Conservation (phyloP, 352 stramenopile genomes). For the Hyaloperonospora brassicae region DNA sequence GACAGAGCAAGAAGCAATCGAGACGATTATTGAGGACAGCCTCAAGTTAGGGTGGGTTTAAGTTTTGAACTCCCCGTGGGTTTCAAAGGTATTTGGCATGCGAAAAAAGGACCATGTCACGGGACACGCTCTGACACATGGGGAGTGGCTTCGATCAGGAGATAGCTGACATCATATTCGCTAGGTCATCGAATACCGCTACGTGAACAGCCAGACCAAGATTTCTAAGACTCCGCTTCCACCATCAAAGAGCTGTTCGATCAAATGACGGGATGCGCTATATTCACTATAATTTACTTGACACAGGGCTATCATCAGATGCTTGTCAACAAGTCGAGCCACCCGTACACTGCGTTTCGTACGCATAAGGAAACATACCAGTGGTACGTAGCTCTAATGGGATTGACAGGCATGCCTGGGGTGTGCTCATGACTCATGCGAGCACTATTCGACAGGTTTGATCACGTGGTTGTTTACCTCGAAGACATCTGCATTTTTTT, state of each 20-base stretch:
- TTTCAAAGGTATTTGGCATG: slow-evolving; percentile 18
- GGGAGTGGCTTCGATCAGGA: background rate
- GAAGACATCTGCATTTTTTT: background rate
- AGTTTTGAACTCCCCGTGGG: slow-evolving; percentile 5
- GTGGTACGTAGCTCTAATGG: background rate
- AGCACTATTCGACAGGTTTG: background rate
- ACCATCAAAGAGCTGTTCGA: slow-evolving; percentile 13
- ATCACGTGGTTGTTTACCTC: background rate
- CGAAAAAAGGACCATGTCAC: background rate
- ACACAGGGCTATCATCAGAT: slow-evolving; percentile 31
- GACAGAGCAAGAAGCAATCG: slow-evolving; percentile 5
- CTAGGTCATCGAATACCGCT: slow-evolving; percentile 15
- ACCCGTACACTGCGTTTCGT: slow-evolving; percentile 29
- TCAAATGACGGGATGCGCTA: background rate
- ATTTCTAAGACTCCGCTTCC: slow-evolving; percentile 9
- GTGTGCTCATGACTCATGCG: background rate
- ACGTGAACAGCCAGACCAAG: slow-evolving; percentile 11
- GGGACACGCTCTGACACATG: background rate
- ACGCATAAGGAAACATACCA: slow-evolving; percentile 25
- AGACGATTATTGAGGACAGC: slow-evolving; percentile 5
- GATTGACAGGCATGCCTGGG: background rate
- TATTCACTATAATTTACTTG: slow-evolving; percentile 22
- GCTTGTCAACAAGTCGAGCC: background rate
- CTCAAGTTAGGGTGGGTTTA: background rate
- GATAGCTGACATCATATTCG: slow-evolving; percentile 1